Conservation (phyloP, 1,284 basidiomycete genomes). For the Blastosporella zonata region DNA sequence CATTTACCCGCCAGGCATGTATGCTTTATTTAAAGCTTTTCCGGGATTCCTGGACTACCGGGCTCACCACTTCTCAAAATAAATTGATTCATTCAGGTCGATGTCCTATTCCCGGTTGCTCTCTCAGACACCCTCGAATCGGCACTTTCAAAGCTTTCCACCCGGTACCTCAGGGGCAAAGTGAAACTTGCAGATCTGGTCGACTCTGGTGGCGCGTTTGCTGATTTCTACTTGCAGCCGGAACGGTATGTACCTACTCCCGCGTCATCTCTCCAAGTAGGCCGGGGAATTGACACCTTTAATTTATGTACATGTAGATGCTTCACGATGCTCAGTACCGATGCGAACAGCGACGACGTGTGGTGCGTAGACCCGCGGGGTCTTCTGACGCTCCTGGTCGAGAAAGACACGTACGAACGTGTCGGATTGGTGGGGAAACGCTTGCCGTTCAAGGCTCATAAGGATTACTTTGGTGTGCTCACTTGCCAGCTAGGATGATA, state of each 20-base stretch:
- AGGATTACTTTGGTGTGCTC: slow-evolving; percentile 48
- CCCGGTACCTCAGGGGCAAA: slow-evolving; percentile 40
- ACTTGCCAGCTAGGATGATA: neutral
- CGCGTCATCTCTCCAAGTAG: no score
- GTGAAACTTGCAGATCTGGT: slow-evolving; percentile 42
- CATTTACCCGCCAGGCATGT: slow-evolving; percentile 51
- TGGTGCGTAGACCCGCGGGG: slow-evolving; percentile 66
- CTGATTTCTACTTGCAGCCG: slow-evolving; percentile 5
- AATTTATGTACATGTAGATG: slow-evolving; percentile 21
- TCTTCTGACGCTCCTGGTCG: slow-evolving; percentile 50
- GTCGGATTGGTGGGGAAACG: slow-evolving; percentile 54
- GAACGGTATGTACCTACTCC: slow-evolving; percentile 4
- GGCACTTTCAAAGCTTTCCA: slow-evolving; percentile 36
- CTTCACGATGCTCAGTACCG: slow-evolving; percentile 36
- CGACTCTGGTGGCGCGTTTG: slow-evolving; percentile 7
- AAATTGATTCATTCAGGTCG: slow-evolving; percentile 39
- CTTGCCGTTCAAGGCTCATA: slow-evolving; percentile 45
- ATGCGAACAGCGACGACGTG: slow-evolving; percentile 41
- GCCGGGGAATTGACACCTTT: neutral
- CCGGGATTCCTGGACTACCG: neutral
- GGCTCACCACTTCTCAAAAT: neutral
- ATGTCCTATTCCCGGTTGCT: slow-evolving; percentile 54
- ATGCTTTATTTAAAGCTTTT: slow-evolving; percentile 4
- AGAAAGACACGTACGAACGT: slow-evolving; percentile 52
- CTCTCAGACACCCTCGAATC: slow-evolving; percentile 33